Conservation (phyloP, 139 green algal genomes). For the Ettlia oleoabundans region DNA sequence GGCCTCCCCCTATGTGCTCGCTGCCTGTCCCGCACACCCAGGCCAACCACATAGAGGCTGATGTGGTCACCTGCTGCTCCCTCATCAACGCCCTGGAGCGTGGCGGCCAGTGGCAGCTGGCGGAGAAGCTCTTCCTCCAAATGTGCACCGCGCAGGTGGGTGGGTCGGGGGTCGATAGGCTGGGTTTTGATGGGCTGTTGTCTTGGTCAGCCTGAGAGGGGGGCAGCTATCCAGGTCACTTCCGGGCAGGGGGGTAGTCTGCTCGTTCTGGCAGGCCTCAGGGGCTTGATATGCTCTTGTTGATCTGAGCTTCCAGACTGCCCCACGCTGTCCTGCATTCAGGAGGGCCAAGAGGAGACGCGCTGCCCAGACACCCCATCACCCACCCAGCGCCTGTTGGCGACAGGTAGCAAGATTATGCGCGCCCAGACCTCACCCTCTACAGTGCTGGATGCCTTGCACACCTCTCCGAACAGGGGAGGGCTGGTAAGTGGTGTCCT, state of each 20-base stretch:
- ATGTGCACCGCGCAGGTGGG: conserved; percentile 51
- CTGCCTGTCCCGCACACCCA: background rate
- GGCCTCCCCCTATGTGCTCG: too few relatives aligned
- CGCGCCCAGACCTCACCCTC: conserved; percentile 39
- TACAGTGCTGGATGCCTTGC: conserved; percentile 16
- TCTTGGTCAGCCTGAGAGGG: background rate
- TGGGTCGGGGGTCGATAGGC: background rate
- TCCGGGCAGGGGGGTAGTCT: too few relatives aligned
- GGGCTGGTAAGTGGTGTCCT: background rate
- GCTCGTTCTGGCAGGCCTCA: too few relatives aligned
- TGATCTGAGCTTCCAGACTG: background rate
- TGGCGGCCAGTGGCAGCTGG: conserved; percentile 89
- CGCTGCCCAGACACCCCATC: background rate
- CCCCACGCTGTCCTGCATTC: background rate
- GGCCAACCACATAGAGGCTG: conserved; percentile 68
- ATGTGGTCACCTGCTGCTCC: conserved; percentile 91
- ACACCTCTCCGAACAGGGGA: background rate
- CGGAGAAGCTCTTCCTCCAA: conserved; percentile 76
- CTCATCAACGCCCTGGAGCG: conserved; percentile 91
- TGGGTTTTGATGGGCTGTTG: too few relatives aligned
- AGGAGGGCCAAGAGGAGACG: background rate
- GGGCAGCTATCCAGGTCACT: too few relatives aligned
- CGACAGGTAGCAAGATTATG: background rate
- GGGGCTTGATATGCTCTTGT: too few relatives aligned
- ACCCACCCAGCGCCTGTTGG: background rate